phyloP scores from a whole-genome alignment of 768 basidiomycete genomes.

The Tulasnella calospora region DNA sequence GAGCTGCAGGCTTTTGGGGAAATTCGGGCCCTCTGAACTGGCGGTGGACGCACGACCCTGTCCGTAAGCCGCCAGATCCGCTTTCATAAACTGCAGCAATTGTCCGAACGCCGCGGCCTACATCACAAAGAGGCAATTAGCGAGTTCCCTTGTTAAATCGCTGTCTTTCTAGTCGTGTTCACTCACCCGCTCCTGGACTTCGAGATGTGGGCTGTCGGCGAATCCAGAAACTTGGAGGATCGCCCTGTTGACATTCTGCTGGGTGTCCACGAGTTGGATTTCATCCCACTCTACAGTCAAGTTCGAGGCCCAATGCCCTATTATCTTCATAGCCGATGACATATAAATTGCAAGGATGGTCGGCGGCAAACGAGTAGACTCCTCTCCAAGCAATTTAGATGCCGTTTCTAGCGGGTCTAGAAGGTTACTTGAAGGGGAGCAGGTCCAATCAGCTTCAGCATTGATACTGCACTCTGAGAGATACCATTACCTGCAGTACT shows the following conservation, averaged over 20 bases:
- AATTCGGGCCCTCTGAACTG: slow-evolving; percentile 42
- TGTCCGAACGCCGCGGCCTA: slow-evolving; percentile 80
- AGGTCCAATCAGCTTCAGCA: not conserved
- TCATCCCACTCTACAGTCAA: slow-evolving; percentile 73
- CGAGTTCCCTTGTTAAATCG: not conserved
- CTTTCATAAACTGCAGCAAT: slow-evolving; percentile 67
- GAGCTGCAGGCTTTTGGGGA: slow-evolving; percentile 86
- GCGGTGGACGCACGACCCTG: slow-evolving; percentile 44
- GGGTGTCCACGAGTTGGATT: slow-evolving; percentile 46
- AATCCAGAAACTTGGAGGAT: slow-evolving; percentile 57
- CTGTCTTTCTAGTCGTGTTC: not conserved
- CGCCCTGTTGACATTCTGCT: slow-evolving; percentile 57
- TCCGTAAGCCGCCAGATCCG: slow-evolving; percentile 58
- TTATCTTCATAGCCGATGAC: slow-evolving; percentile 78
- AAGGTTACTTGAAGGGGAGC: slow-evolving; percentile 54
- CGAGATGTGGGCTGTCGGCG: slow-evolving; percentile 61
- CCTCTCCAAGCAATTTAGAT: slow-evolving; percentile 60
- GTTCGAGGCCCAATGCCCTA: slow-evolving; percentile 77
- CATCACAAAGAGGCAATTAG: not conserved
- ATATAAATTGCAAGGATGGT: slow-evolving; percentile 75
- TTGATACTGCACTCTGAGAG: not conserved
- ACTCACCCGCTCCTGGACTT: slow-evolving; percentile 87
- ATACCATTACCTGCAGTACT: slow-evolving; percentile 73
- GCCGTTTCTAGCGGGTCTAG: slow-evolving; percentile 69
- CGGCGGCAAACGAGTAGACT: slow-evolving; percentile 49